A percentile compares a stretch with the other conserved stretches of the same genome.
Conservation (phyloP, 164 flowering plant genomes). For the Liquidambar formosana region DNA sequence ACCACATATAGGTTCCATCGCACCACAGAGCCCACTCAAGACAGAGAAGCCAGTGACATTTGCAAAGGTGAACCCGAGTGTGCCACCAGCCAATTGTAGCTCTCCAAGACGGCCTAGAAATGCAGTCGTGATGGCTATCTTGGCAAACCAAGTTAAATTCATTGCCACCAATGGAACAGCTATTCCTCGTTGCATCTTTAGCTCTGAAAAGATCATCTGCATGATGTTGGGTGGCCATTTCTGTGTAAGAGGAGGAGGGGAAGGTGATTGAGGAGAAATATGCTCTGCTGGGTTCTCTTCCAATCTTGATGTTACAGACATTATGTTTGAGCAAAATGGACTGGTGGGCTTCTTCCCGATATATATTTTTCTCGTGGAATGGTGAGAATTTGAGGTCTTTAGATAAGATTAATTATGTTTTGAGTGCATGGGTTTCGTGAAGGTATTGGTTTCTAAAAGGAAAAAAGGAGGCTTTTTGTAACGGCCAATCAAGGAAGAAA, state of each 20-base stretch:
- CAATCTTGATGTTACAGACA: slow-evolving; percentile 26
- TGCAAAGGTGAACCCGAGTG: slow-evolving; percentile 85
- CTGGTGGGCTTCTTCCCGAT: neutral
- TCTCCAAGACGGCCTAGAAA: slow-evolving; percentile 81
- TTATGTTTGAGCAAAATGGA: slow-evolving; percentile 18
- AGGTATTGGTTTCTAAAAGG: slow-evolving; percentile 9
- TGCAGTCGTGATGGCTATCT: slow-evolving; percentile 68
- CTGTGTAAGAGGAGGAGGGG: slow-evolving; percentile 1
- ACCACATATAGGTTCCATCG: slow-evolving; percentile 95
- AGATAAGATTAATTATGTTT: slow-evolving; percentile 10
- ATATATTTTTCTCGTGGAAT: neutral
- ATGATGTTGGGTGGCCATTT: slow-evolving; percentile 35
- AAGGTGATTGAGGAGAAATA: slow-evolving; percentile 9
- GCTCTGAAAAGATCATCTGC: slow-evolving; percentile 43
- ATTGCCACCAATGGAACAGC: slow-evolving; percentile 62
- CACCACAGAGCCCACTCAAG: slow-evolving; percentile 75
- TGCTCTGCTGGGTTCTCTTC: too few relatives aligned
- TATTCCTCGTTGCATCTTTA: slow-evolving; percentile 47
- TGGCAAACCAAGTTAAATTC: slow-evolving; percentile 76
- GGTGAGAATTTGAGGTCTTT: neutral
- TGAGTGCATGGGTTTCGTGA: slow-evolving; percentile 42
- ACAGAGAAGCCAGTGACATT: slow-evolving; percentile 89
- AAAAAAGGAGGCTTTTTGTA: slow-evolving; percentile 16
- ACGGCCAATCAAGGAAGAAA: slow-evolving; percentile 25
- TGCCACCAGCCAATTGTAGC: slow-evolving; percentile 77